A percentile compares a stretch with the other conserved stretches of the same genome.
These are phyloP conservation scores for Fusarium sacchari DNA, from an alignment of 2,329 filamentous ascomycete genomes.

Conservation along the genomic window DNA sequence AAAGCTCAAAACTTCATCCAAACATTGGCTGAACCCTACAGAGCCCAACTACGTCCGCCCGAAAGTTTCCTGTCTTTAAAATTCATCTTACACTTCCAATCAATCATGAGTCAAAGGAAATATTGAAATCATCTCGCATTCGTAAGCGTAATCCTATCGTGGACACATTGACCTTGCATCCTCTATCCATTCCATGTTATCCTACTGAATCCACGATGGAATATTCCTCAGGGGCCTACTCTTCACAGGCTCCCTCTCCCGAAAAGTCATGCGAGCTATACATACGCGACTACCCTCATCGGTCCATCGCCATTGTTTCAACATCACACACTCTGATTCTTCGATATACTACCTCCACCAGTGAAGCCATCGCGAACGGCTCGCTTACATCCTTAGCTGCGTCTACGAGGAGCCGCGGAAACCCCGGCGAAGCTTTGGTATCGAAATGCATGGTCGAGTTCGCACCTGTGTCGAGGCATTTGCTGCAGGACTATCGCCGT, in stretches of 20 bases:
- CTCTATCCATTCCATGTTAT: slow-evolving; percentile 6
- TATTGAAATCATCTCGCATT: slow-evolving; percentile 20
- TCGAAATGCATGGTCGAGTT: slow-evolving; percentile 91
- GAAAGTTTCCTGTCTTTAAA: background rate
- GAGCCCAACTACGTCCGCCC: slow-evolving; percentile 7
- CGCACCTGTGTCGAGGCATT: slow-evolving; percentile 67
- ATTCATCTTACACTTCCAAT: background rate
- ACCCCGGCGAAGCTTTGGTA: slow-evolving; percentile 55
- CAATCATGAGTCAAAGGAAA: slow-evolving; percentile 19
- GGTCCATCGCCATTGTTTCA: slow-evolving; percentile 87
- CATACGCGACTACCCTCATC: slow-evolving; percentile 86
- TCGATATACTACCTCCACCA: slow-evolving; percentile 76
- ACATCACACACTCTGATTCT: slow-evolving; percentile 84
- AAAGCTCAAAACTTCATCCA: slow-evolving; percentile 33
- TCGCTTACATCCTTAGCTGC: slow-evolving; percentile 65
- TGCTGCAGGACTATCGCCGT: slow-evolving; percentile 80
- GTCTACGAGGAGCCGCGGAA: slow-evolving; percentile 56
- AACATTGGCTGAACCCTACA: slow-evolving; percentile 15
- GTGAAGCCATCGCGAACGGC: slow-evolving; percentile 67
- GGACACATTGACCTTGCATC: slow-evolving; percentile 24
- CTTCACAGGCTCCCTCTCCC: slow-evolving; percentile 58
- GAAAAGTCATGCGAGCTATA: slow-evolving; percentile 79
- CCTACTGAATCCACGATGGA: slow-evolving; percentile 55
- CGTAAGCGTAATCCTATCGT: background rate
- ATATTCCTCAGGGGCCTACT: slow-evolving; percentile 56